Evolutionary conservation across 495 filamentous ascomycete species (phyloP), one percentile per base, ranked within the genome.

Genomic region (Penicillium canescens): DNA sequence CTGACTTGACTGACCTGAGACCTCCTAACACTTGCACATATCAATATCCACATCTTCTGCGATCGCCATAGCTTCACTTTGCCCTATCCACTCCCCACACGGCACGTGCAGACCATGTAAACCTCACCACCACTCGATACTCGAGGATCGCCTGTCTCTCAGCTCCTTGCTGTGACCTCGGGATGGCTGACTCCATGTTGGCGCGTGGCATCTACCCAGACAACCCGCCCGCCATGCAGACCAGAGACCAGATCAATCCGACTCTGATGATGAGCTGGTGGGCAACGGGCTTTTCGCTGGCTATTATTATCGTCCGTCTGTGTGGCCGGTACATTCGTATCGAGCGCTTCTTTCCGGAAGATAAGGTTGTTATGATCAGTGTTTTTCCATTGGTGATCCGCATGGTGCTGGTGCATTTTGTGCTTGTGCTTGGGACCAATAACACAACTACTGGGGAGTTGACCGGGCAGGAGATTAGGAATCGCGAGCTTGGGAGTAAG

Each of bases 181-280:
- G 6, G 6, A 46, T 56, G 49, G 55, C 34, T 44, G 18, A 18
- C 18, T 54, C 48, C 42, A 61, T 71, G 52, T 21, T 55, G 35
- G 57, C 50, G 24, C 63, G 62, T 36, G 62, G 57, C 18, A 55
- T 73, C 5, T 61, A 66, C 33, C 46, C 61, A 28, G 52, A 55
- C n/a, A 68, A 73, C 10, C 82, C 86, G 8, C 88, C 89, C 42
- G 75, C 78, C 46, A 72, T 78, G 45, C 81, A 78, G 55, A 71
- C 78, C 56, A 73, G 63, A 42, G 28, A 62, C 9, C 63, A 85
- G 26, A 80, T 90, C 71, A 87, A 90, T 55, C 85, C 90, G 20
- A 91, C 89, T 0, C 79, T 98, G 37, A 77, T 97, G 47, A 90
- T 94, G 61, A 92, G 88, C 65, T 97, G 91, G 89, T 96, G 94